Evolutionary conservation across 352 stramenopile species (phyloP), one percentile per base, ranked within the genome.

Genomic region (Pythium pyrilobum): DNA sequence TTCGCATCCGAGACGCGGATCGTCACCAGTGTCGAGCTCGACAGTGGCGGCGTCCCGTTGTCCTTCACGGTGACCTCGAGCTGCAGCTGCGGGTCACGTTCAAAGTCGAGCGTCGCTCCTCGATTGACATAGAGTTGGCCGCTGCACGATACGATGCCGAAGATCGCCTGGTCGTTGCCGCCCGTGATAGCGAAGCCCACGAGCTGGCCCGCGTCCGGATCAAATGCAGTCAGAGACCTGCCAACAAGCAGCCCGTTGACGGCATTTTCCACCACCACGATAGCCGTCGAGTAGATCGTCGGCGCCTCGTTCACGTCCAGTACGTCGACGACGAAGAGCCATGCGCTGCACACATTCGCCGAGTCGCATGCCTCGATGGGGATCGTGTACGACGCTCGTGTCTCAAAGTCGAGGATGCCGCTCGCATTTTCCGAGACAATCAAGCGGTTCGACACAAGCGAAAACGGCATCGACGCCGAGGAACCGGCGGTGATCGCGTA

Each of bases 111-210:
- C 2, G 61, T 58, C n/a, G 44, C 43, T 10, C 57, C 61, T 8
- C 61, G 59, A 18, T 65, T 65, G 1, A 86, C 61, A 16, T 69
- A 82, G 7, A 86, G 21, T 52, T 86, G 75, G 0, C 75, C 75
- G 45, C 66, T 81, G 34, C 75, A 81, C 13, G 64, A 34, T 18
- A 76, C 34, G 28, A 83, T 80, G 3, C 58, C 68, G 39, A 86
- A 86, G 7, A 74, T 50, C 8, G 57, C 63, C 20, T 67, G 36
- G 2, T 52, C 51, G 23, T 70, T 63, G 0, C 52, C 69, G 5
- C 62, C 41, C 1, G 32, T 45, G 13, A 86, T 80, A 9, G 46
- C 29, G 9, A 56, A 71, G 4, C 18, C 34, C 5, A 67, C 38
- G 15, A 58, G 5, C 33, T 76, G 67, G 2, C 60, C 64, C 28